phyloP scores from a whole-genome alignment of 805 yeast genomes.

The Candida argentea region DNA sequence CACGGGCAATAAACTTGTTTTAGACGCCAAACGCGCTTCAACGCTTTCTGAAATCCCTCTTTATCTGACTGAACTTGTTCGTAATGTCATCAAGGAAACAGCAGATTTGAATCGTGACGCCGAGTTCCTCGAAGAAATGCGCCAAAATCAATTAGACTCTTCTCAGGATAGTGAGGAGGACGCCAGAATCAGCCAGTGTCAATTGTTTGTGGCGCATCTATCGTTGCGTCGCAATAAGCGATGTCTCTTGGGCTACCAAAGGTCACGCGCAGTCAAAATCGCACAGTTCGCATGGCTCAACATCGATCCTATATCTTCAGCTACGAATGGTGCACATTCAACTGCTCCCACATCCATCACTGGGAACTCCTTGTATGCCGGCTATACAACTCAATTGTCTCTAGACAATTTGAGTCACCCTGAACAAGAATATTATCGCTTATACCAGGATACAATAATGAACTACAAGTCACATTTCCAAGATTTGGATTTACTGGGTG shows the following conservation, averaged over 20 bases:
- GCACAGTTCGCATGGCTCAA: constrained; percentile 67
- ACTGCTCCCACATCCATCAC: constrained; percentile 3
- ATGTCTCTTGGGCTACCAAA: constrained; percentile 77
- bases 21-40: constrained; percentile 75
- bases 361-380: constrained; percentile 6
- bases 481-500: constrained; percentile 80
- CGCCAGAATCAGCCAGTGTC: constrained; percentile 47
- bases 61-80: constrained; percentile 63
- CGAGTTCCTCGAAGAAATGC: constrained; percentile 32
- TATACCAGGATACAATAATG: constrained; percentile 60
- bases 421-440: constrained; percentile 70
- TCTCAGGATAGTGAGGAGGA: constrained; percentile 20
- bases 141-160: constrained; percentile 9
- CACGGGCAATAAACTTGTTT: constrained; percentile 66
- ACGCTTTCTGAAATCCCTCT: constrained; percentile 56
- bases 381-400: constrained; percentile 18
- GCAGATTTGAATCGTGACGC: constrained; percentile 50
- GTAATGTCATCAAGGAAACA: constrained; percentile 63
- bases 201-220: constrained; percentile 57
- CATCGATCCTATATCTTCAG: constrained; percentile 34
- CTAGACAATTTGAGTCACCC: constrained; percentile 54
- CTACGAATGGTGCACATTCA: neutral
- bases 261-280: constrained; percentile 55
- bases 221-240: constrained; percentile 85
- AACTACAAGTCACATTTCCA: constrained; percentile 71